A percentile compares a stretch with the other conserved stretches of the same genome.
These are phyloP conservation scores for Colletotrichum gloeosporioides DNA, from an alignment of 2,329 filamentous ascomycete genomes.

Conservation along the genomic window DNA sequence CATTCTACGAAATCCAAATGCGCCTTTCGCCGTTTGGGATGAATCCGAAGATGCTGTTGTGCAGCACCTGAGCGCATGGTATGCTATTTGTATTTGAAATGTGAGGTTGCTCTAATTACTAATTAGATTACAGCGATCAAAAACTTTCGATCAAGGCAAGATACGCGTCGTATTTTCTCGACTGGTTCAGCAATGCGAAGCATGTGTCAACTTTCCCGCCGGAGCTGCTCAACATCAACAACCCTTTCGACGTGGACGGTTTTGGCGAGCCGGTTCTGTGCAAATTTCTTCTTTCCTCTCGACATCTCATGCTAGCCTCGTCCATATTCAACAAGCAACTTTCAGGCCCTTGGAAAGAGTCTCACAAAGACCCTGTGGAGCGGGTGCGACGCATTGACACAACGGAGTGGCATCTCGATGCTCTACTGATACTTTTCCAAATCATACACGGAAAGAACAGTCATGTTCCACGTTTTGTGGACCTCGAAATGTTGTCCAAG, in stretches of 20 bases:
- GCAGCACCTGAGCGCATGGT: not conserved
- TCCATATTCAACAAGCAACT: not conserved
- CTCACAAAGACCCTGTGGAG: not conserved
- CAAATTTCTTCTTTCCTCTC: not conserved
- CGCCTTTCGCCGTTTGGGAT: not conserved
- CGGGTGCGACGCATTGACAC: not conserved
- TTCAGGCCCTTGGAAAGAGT: not conserved
- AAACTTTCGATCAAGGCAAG: too few relatives aligned
- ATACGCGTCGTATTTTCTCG: too few relatives aligned
- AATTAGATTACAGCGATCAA: too few relatives aligned
- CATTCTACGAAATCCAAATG: not conserved
- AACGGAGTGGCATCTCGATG: not conserved
- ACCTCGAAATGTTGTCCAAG: not conserved
- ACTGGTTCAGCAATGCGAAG: too few relatives aligned
- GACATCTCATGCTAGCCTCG: not conserved
- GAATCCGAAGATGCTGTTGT: not conserved
- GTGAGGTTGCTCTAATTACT: too few relatives aligned
- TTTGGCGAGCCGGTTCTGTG: not conserved
- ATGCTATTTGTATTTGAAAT: not conserved
- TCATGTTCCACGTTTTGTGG: too few relatives aligned
- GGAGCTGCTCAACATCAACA: not conserved
- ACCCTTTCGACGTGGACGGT: not conserved
- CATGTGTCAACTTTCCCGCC: too few relatives aligned
- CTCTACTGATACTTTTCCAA: not conserved
- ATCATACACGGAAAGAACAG: too few relatives aligned